These are phyloP conservation scores for Phycomyces blakesleeanus DNA, from an alignment of 192 early-diverging fungal genomes.

Conservation along the genomic window DNA sequence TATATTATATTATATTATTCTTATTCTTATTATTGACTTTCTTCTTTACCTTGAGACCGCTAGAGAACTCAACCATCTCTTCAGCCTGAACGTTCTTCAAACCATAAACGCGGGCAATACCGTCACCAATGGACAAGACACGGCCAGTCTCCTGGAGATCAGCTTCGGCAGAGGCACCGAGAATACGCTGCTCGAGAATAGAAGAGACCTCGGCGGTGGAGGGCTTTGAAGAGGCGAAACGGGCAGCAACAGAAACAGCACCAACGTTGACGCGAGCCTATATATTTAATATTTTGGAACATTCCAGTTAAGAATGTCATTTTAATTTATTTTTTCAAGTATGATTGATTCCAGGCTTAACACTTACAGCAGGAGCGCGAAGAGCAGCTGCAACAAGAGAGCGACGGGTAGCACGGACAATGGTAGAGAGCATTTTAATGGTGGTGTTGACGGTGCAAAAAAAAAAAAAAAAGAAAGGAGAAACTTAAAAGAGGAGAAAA, in stretches of 20 bases:
- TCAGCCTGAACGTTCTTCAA: conserved; percentile 98
- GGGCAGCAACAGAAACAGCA: conserved; percentile 48
- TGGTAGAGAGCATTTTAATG: too few relatives aligned
- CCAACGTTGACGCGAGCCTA: conserved; percentile 55
- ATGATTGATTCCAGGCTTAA: too few relatives aligned
- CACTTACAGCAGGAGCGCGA: too few relatives aligned
- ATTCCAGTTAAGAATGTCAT: too few relatives aligned
- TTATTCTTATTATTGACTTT: background rate
- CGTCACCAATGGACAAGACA: conserved; percentile 99
- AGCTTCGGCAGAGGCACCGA: conserved; percentile 74
- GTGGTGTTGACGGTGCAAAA: too few relatives aligned
- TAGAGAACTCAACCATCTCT: conserved; percentile 99
- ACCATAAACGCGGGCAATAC: conserved; percentile 99
- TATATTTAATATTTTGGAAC: too few relatives aligned
- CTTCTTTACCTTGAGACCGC: conserved; percentile 83
- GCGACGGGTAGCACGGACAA: too few relatives aligned
- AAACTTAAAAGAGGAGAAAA: too few relatives aligned
- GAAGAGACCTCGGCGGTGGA: conserved; percentile 93
- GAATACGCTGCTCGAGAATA: conserved; percentile 96
- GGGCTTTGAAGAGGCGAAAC: conserved; percentile 55
- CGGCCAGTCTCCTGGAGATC: conserved; percentile 98
- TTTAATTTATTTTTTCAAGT: too few relatives aligned
- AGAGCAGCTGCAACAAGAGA: too few relatives aligned
- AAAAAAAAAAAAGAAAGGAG: too few relatives aligned
- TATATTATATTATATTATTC: background rate